A percentile compares a stretch with the other conserved stretches of the same genome.
phyloP scores from a whole-genome alignment of 2,329 filamentous ascomycete genomes.

The Stagonosporopsis vannaccii region DNA sequence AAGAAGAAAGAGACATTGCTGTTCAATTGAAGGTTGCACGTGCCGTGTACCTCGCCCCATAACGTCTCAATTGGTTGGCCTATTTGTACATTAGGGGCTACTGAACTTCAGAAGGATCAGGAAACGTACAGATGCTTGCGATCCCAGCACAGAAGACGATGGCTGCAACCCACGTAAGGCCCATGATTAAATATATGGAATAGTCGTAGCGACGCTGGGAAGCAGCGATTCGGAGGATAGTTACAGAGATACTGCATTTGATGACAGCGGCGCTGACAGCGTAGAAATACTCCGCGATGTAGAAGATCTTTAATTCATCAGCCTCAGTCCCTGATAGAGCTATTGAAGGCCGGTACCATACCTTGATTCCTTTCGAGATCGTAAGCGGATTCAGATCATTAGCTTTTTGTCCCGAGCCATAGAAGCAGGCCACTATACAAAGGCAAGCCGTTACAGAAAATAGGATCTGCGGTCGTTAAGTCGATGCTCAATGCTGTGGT shows the following conservation, averaged over 20 bases:
- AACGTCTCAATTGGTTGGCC: constrained; percentile 30
- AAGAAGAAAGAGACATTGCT: constrained; percentile 32
- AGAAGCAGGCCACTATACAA: constrained; percentile 29
- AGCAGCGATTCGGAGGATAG: constrained; percentile 27
- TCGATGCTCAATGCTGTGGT: neutral
- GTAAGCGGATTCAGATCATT: constrained; percentile 17
- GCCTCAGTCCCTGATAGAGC: neutral
- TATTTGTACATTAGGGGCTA: neutral
- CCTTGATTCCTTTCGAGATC: constrained; percentile 25
- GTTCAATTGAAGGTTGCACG: constrained; percentile 29
- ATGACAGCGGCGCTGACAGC: constrained; percentile 28
- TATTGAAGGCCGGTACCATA: neutral
- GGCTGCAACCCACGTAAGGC: constrained; percentile 21
- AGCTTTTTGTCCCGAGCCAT: constrained; percentile 29
- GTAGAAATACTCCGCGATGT: constrained; percentile 33
- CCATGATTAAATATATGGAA: constrained; percentile 23
- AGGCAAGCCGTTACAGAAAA: constrained; percentile 29
- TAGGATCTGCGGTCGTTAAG: constrained; percentile 18
- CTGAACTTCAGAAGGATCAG: neutral
- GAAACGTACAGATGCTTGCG: constrained; percentile 28
- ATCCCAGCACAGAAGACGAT: constrained; percentile 30
- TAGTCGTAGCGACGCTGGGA: constrained; percentile 20
- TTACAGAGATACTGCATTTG: constrained; percentile 32
- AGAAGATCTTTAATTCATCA: constrained; percentile 21
- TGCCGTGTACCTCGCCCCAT: constrained; percentile 31